These are phyloP conservation scores for Venturia asperata DNA, from an alignment of 2,329 filamentous ascomycete genomes.

Conservation along the genomic window DNA sequence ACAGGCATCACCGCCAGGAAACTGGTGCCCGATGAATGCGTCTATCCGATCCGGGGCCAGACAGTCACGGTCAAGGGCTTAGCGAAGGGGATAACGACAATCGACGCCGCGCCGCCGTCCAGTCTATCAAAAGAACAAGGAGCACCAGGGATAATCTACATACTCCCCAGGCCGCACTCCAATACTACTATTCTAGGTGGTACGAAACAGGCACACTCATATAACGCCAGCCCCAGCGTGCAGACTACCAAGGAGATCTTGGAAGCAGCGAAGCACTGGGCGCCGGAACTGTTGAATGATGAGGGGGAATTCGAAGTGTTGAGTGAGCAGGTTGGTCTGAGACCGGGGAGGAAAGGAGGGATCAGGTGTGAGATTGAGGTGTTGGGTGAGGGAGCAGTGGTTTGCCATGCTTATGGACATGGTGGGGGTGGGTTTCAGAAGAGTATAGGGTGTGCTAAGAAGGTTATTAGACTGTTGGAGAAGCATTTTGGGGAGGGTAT, in stretches of 20 bases:
- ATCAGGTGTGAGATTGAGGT: conserved; percentile 38
- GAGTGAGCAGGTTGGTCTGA: conserved; percentile 37
- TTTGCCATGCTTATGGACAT: conserved; percentile 45
- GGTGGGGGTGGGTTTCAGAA: conserved; percentile 36
- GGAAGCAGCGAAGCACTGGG: conserved; percentile 30
- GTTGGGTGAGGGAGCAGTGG: conserved; percentile 28
- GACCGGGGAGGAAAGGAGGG: conserved; percentile 39
- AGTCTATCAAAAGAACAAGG: conserved; percentile 21
- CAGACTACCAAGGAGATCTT: conserved; percentile 33
- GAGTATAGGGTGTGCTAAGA: conserved; percentile 23
- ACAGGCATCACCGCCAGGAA: conserved; percentile 36
- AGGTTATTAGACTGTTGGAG: conserved; percentile 18
- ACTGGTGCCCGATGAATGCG: conserved; percentile 30
- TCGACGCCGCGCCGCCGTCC: conserved; percentile 22
- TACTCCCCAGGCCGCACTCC: conserved; percentile 37
- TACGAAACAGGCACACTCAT: conserved; percentile 36
- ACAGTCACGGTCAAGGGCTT: conserved; percentile 41
- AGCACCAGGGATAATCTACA: conserved; percentile 32
- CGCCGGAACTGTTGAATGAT: conserved; percentile 31
- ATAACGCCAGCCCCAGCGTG: conserved; percentile 22
- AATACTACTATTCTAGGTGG: conserved; percentile 40
- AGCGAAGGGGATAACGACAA: conserved; percentile 29
- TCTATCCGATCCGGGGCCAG: conserved; percentile 41
- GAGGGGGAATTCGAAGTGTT: conserved; percentile 38
- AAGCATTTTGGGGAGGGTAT: not conserved